Percentiles rank a stretch among this genome's conserved stretches.
These are phyloP conservation scores for Pythium aphanidermatum DNA, from an alignment of 352 stramenopile genomes.

Conservation along the genomic window DNA sequence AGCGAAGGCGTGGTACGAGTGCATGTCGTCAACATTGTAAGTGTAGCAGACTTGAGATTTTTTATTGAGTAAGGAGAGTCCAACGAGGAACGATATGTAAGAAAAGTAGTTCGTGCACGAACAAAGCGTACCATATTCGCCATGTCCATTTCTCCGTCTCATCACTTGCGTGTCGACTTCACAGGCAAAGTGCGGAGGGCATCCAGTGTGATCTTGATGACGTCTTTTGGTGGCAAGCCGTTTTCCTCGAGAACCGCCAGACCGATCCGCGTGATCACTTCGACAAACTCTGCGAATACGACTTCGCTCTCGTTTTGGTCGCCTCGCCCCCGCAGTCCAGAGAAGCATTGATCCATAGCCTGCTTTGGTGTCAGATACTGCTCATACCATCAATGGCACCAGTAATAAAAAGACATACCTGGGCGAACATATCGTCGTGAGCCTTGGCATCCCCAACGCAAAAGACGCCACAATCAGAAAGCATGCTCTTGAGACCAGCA, in stretches of 20 bases:
- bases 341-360: constrained; percentile 62
- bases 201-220: constrained; percentile 73
- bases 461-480: constrained; percentile 78
- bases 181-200: constrained; percentile 53
- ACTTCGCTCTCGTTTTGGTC: constrained; percentile 33
- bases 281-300: constrained; percentile 72
- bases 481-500: constrained; percentile 44
- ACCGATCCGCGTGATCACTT: constrained; percentile 59
- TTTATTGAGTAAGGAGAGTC: no score
- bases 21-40: constrained; percentile 26
- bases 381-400: not conserved
- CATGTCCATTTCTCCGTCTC: not conserved
- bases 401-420: constrained; percentile 12
- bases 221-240: constrained; percentile 49
- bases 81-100: no score
- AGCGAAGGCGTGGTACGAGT: constrained; percentile 70
- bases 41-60: no score
- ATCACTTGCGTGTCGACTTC: constrained; percentile 31
- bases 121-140: not conserved
- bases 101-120: not conserved
- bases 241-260: constrained; percentile 54
- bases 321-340: constrained; percentile 29
- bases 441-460: constrained; percentile 46
- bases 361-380: no score
- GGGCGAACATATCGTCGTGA: constrained; percentile 52